Base-by-base conservation (phyloP, 768 basidiomycete species). In the Phylloporus rhodoxanthus region DNA sequence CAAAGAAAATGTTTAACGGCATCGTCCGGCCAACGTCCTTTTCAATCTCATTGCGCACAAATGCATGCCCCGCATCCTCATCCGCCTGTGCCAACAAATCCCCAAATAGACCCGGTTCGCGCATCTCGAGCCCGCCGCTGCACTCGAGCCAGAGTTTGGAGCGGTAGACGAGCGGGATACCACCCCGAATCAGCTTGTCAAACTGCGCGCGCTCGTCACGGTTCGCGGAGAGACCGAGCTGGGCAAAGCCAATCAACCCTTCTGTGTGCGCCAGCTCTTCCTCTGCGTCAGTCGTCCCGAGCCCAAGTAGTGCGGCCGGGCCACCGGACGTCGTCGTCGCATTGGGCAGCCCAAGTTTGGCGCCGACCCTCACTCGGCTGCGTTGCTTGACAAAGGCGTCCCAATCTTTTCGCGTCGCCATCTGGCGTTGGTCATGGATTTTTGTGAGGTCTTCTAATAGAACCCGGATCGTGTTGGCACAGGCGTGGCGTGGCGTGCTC, bases 1-100 rank as follows among this genome's bases (percentile, higher is more conserved):
- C 96, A 70, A 97, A 99, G 74, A 96, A 98, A 26, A 98, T 79
- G 61, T 96, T 96, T 38, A 91, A 69, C 1, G 94, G 93, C 87
- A 95, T 86, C 59, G 93, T 89, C 75, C 87, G 69, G 53, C 87
- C 84, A 0, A 92, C 87, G 61, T 98, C 95, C 70, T 98, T 97
- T 72, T 97, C 96, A 51, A 99, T 98, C 70, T 99, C 96, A 36
- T 69, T 73, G 45, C 71, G 67, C 13, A 85, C 84, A 26, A 75
- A 66, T 34, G 70, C 79, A 23, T 70, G 65, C 1, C 67, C 74
- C 32, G 66, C 78, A 11, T 70, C 65, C 2, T 64, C 73, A 25
- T 74, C 68, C 9, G 62, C 68, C 54, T 77, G 73, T 6, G 72
- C 77, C n/a, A 96, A 72, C 50, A 97, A 67, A 62, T 97, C 95